These are phyloP conservation scores for Pyrenochaeta sp. DNA, from an alignment of 2,329 filamentous ascomycete species.

Conservation along the genomic window DNA sequence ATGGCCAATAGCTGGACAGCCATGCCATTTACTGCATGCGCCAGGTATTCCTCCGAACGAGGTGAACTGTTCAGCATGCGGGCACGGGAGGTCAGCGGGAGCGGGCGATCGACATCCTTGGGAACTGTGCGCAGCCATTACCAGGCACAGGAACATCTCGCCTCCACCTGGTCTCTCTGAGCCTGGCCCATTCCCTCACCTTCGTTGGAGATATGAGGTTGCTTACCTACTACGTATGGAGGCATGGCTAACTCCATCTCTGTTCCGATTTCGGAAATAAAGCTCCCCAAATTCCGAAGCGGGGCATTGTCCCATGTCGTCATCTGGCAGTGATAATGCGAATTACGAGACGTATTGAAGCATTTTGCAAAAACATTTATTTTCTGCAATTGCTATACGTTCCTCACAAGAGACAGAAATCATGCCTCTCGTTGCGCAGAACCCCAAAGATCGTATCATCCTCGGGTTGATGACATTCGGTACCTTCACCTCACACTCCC, in stretches of 20 bases:
- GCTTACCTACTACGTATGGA: no score
- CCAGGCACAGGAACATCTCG: not conserved
- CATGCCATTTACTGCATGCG: not conserved
- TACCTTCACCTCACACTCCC: conserved; percentile 14
- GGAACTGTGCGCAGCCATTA: not conserved
- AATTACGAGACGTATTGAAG: not conserved
- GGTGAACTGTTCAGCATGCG: no score
- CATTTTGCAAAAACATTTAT: not conserved
- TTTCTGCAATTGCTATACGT: not conserved
- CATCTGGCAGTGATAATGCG: conserved; percentile 6
- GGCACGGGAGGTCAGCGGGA: conserved; percentile 3
- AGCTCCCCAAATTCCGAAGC: conserved; percentile 9
- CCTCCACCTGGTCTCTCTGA: no score
- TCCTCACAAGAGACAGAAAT: no score
- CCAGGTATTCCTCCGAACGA: no score
- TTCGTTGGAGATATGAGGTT: not conserved
- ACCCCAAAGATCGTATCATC: conserved; percentile 72
- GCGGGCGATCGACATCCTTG: conserved; percentile 1
- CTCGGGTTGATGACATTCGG: conserved; percentile 87
- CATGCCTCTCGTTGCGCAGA: conserved; percentile 42
- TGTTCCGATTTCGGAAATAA: conserved; percentile 3
- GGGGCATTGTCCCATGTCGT: conserved; percentile 23
- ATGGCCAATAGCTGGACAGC: not conserved
- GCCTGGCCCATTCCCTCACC: no score
- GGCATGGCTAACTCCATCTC: no score